Evolutionary conservation across 768 basidiomycete species (phyloP).

Genomic region (Phaffia australis): DNA sequence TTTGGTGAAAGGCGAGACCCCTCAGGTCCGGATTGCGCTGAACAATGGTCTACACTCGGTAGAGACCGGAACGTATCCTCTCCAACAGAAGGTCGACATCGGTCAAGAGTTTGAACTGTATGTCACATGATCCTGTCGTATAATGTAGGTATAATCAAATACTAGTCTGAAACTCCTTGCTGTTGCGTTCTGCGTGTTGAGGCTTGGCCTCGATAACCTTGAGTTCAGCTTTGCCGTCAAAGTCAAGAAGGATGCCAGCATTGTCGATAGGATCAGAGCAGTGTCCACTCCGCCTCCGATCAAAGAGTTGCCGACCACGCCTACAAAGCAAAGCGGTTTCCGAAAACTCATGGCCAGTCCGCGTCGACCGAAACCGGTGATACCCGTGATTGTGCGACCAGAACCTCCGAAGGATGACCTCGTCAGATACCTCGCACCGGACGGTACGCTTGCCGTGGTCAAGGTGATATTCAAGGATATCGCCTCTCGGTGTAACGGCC

Average conservation of each 20-base stretch:
- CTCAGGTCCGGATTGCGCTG: conserved; percentile 69
- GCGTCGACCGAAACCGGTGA: conserved; percentile 36
- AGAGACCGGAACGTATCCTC: conserved; percentile 52
- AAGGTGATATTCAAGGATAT: conserved; percentile 84
- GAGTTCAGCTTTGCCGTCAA: conserved; percentile 88
- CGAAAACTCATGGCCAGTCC: conserved; percentile 40
- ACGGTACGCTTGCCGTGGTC: conserved; percentile 77
- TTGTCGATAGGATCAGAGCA: conserved; percentile 63
- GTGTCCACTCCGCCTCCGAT: conserved; percentile 46
- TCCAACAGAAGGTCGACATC: conserved; percentile 34
- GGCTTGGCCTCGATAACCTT: conserved; percentile 86
- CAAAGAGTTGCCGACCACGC: conserved; percentile 53
- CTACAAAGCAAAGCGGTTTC: conserved; percentile 43
- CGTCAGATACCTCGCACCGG: conserved; percentile 67
- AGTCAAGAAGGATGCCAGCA: conserved; percentile 73
- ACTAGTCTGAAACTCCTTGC: not conserved
- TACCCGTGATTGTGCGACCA: conserved; percentile 1
- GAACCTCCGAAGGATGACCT: conserved; percentile 49
- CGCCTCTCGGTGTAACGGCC: conserved; percentile 67
- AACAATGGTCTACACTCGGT: conserved; percentile 97
- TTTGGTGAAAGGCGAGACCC: conserved; percentile 56
- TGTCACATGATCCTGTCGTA: conserved; percentile 20
- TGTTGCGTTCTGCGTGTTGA: conserved; percentile 32
- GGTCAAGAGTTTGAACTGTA: conserved; percentile 39
- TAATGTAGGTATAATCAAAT: not conserved